Base-by-base conservation (phyloP, 129 eudicot genomes). In the Tagetes patula region DNA sequence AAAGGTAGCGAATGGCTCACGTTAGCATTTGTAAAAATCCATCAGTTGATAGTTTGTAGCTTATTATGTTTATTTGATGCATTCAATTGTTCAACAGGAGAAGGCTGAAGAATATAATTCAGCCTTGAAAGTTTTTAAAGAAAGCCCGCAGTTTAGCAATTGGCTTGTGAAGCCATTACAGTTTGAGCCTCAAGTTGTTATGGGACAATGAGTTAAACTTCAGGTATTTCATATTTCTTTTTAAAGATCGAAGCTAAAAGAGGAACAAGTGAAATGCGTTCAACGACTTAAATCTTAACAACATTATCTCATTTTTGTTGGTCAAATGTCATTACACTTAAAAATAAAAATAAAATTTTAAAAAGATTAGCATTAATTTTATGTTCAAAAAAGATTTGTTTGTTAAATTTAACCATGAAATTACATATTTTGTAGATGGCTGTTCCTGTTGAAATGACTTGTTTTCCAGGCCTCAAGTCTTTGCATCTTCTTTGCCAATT, bases 81-180 rank as follows among this genome's bases (percentile, higher is more conserved):
- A 56, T 75, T 34, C 43, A 36, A 49, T 42, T 79, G 14, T 65
- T 74, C 58, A 79, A 73, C 84, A 92, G 98, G 95, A 83, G 61
- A 73, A 67, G 70, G 85, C 93, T 49, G 80, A 61, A 50, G 88
- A 82, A 43, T 92, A 92, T 73, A 66, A 66, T 65, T 76, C 79
- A 74, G 83, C 86, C 38, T 85, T 92, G 54, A 85, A 79, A 87
- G 60, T 84, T 39, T 77, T 92, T 60, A 89, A 89, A 78, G 88
- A 60, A 65, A 85, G 96, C 75, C 92, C 87, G 11, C 87, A 82
- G 66, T 87, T 92, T 64, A 76, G 86, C 74, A 84, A 85, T 73
- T 92, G 98, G 98, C 89, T 84, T 37, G 73, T 75, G 71, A 89
- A 89, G 81, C 95, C 98, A 20, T 74, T 79, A 33, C 81, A 84